Base-by-base conservation (phyloP, 164 flowering plant species). In the Nymphaea thermarum region DNA sequence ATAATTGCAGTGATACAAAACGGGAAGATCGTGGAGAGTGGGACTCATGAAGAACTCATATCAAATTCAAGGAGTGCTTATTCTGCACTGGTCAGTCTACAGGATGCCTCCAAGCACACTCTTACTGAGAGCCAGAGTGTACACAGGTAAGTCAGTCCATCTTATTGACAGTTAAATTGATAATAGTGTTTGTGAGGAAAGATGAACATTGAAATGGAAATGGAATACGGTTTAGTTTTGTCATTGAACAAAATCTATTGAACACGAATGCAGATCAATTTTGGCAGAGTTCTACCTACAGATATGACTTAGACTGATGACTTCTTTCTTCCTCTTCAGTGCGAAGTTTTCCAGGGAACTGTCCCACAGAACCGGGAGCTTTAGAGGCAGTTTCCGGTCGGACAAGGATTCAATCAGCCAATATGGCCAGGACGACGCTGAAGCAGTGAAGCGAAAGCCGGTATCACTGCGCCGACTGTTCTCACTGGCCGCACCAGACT, bases 41-140 rank as follows among this genome's bases (percentile, higher is more conserved):
- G 99, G 60, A 87, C 83, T 81, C 98, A 94, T 68, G 96, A 88
- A 3, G 85, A 87, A 70, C 96, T 94, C 67, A 85, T 94, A 65
- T 79, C 91, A 1, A 73, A 84, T 42, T 86, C 88, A 6, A 42
- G 73, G 62, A 79, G 95, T 70, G 90, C 85, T 53, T 94, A 94
- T 76, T 79, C 97, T 63, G 74, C 96, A 3, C 97, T 94, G 43
- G 77, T 85, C 71, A 89, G 80, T 57, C 83, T 89, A 62, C 97
- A 94, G 63, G 93, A 89, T 68, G 71, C 84, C 42, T 89, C 83
- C 59, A 77, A 72, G 36, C 74, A 77, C 2, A 65, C 81, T 82
- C 41, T 83, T 86, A 0, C 72, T 65, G 66, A 71, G 6, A 47
- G 55, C 55, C 55, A 47, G 12, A 47, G 55, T 47, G 12, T 47